Base-by-base conservation (phyloP, 116 monocot genomes). In the Cymodocea nodosa region DNA sequence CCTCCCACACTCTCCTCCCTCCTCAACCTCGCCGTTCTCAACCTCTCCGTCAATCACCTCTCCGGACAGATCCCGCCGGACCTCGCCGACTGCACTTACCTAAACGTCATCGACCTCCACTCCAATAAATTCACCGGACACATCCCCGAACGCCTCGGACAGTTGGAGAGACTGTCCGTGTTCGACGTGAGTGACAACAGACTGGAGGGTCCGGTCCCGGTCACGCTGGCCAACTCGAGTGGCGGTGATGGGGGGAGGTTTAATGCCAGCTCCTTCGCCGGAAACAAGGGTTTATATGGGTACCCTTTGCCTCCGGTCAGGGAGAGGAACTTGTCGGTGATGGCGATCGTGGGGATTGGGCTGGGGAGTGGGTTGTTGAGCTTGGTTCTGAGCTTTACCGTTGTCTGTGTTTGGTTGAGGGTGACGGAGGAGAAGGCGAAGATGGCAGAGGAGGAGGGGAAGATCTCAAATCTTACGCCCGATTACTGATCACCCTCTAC, bases 31-130 rank as follows among this genome's bases (percentile, higher is more conserved):
- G 93, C 93, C 64, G 80, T 93, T 40, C 81, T 93, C 71, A 93
- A 93, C 79, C 89, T 93, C 71, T 89, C 89, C 62, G 30, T 70
- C 63, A 93, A 93, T 78, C 61, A 5, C 35, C 81, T 93, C 77
- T 83, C 86, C 23, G 89, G 93, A 23, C 68, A 63, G 34, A 93
- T 93, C 73, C 93, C 93, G 0, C 81, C 78, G 0, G 75, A 83
- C 64, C 81, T 93, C 67, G 77, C 89, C 60, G 60, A 78, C 70
- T 93, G 93, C 78, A 74, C 84, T 57, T 93, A 89, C 66, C 83
- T 93, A 69, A 93, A 93, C 83, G 82, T 93, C 61, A 89, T 93
- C 77, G 93, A 93, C 71, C 84, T 93, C 67, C 93, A 93, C 72
- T 65, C 76, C 51, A 93, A 93, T 80, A 52, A 22, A 3, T 76